Percentiles rank a stretch among this genome's conserved stretches.
These are phyloP conservation scores for Sclerotinia subarctica DNA, from an alignment of 2,329 filamentous ascomycete species.

Conservation along the genomic window DNA sequence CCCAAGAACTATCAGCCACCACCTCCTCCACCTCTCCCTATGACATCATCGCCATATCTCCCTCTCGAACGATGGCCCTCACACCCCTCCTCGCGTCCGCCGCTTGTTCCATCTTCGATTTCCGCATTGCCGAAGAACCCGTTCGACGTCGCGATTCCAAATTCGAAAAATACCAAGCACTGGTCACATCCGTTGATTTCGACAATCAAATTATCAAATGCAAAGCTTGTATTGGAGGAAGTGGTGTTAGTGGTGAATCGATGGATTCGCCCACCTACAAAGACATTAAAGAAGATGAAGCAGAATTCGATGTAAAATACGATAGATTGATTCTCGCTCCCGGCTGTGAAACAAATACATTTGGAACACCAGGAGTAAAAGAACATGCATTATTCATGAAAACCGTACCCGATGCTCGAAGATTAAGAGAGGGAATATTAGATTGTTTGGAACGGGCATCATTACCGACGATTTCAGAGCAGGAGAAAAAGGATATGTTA, in stretches of 20 bases:
- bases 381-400: slow-evolving; percentile 32
- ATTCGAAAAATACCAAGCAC: slow-evolving; percentile 15
- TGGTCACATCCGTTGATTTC: slow-evolving; percentile 38
- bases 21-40: slow-evolving; percentile 34
- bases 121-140: slow-evolving; percentile 45
- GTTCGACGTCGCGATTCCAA: slow-evolving; percentile 26
- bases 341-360: slow-evolving; percentile 39
- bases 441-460: slow-evolving; percentile 58
- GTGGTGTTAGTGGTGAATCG: not conserved
- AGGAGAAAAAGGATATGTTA: slow-evolving; percentile 57
- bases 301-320: slow-evolving; percentile 41
- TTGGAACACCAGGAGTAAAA: slow-evolving; percentile 29
- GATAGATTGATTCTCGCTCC: slow-evolving; percentile 44
- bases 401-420: slow-evolving; percentile 33
- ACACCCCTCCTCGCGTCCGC: slow-evolving; percentile 46
- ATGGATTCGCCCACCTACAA: not conserved
- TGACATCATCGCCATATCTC: slow-evolving; percentile 44
- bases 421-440: slow-evolving; percentile 38
- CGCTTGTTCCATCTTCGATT: slow-evolving; percentile 45
- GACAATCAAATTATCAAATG: slow-evolving; percentile 39
- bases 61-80: slow-evolving; percentile 43
- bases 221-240: slow-evolving; percentile 21
- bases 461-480: slow-evolving; percentile 55
- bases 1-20: slow-evolving; percentile 38
- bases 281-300: not conserved